A percentile compares a stretch with the other conserved stretches of the same genome.
Conservation (phyloP, 2,329 filamentous ascomycete genomes). For the Tolypocladium amazonense region DNA sequence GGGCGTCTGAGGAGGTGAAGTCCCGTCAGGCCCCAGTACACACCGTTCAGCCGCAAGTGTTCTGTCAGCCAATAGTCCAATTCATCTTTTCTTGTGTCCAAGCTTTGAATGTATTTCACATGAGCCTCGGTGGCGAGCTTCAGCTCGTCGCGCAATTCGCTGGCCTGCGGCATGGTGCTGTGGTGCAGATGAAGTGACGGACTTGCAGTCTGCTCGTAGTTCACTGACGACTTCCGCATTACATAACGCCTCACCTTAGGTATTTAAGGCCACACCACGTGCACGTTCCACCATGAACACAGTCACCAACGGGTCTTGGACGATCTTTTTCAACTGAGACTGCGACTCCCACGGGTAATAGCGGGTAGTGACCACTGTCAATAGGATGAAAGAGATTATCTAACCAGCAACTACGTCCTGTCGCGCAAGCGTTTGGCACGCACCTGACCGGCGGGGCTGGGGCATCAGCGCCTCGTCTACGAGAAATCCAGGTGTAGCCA, state of each 20-base stretch:
- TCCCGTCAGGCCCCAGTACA: slow-evolving; percentile 92
- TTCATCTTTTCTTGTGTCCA: slow-evolving; percentile 87
- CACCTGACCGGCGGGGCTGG: not conserved
- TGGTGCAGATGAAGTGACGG: not conserved
- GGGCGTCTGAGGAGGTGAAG: slow-evolving; percentile 76
- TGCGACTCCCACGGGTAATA: too few relatives aligned
- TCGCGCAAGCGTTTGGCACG: not conserved
- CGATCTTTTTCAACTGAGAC: too few relatives aligned
- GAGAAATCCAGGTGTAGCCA: not conserved
- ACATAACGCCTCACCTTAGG: not conserved
- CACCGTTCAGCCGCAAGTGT: slow-evolving; percentile 85
- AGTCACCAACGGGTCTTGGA: too few relatives aligned
- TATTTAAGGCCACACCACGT: not conserved
- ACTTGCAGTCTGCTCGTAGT: not conserved
- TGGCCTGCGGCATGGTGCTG: slow-evolving; percentile 17
- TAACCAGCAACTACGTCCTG: not conserved
- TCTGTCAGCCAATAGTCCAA: slow-evolving; percentile 98
- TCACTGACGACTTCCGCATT: not conserved
- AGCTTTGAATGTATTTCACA: slow-evolving; percentile 83
- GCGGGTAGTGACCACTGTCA: not conserved
- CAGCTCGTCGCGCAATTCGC: slow-evolving; percentile 23
- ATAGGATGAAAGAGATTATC: not conserved
- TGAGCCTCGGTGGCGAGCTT: slow-evolving; percentile 50
- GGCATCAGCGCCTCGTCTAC: not conserved
- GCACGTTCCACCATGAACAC: not conserved